Percentiles rank a stretch among this genome's conserved stretches.
These are phyloP conservation scores for Aspergillus sojae DNA, from an alignment of 2,329 filamentous ascomycete genomes.

Conservation along the genomic window DNA sequence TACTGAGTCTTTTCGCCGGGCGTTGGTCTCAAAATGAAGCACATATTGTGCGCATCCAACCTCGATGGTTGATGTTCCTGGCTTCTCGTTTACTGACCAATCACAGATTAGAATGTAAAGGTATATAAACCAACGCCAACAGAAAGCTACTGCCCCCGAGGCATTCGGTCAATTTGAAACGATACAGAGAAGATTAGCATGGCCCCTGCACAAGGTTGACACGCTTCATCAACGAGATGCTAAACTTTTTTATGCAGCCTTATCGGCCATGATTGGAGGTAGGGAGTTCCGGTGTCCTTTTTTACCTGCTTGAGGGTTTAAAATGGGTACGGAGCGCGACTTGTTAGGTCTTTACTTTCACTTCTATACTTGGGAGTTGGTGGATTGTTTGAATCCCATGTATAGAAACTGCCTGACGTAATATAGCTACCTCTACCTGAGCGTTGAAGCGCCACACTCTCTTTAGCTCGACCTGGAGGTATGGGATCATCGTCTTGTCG, in stretches of 20 bases:
- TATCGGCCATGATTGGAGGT: not conserved
- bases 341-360: not conserved
- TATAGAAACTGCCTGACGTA: too few species aligned
- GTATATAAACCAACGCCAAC: not conserved
- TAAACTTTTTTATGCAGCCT: not conserved
- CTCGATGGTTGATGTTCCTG: too few species aligned
- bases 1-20: too few species aligned
- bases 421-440: too few species aligned
- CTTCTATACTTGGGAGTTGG: not conserved
- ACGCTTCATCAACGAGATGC: not conserved
- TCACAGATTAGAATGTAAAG: not conserved
- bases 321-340: not conserved
- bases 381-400: not conserved
- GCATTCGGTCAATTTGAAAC: conserved; percentile 60
- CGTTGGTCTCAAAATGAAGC: too few species aligned
- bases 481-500: not conserved
- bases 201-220: conserved; percentile 64
- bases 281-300: not conserved
- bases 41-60: too few species aligned
- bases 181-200: conserved; percentile 81
- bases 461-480: not conserved
- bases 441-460: too few species aligned
- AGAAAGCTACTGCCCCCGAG: conserved; percentile 22
- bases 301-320: not conserved
- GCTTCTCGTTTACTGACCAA: not conserved